Base-by-base conservation (phyloP, 1,139 yeast species). In the Hansenula lynferdii region DNA sequence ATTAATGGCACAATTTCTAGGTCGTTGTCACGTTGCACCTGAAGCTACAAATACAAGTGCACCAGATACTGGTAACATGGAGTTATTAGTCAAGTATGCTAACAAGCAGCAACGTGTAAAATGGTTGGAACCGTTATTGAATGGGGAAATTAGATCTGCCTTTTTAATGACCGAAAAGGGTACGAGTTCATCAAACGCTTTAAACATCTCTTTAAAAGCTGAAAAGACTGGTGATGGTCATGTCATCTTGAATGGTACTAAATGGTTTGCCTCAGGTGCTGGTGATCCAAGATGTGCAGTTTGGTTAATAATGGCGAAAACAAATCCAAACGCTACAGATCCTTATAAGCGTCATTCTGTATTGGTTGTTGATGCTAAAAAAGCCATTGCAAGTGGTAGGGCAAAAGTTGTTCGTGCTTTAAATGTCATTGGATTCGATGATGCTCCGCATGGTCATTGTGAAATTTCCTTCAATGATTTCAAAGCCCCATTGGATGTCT, bases 21-120 rank as follows among this genome's bases (percentile, higher is more conserved):
- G 87, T 18, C 65, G 77, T 40, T 67, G 78, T 2, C 62, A 64
- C 40, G 56, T 69, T 37, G 85, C 77, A 1, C 80, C 85, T 3
- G 84, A 77, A 53, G 82, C 77, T 21, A 77, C 82, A 46, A 80
- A 80, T 56, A 75, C 80, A 21, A 62, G 60, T 39, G 86, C 86
- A 8, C 87, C 87, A 14, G 87, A 80, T 51, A 80, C 86, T n/a
- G 87, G 87, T 8, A 80, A 81, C 53, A 80, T 80, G 84, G 87
- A 80, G 56, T 66, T 81, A 18, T 58, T 81, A 46, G 83, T 83
- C 27, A 70, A 72, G 47, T 80, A 75, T 55, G 86, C 82, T 25
- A 70, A 63, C 36, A 61, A 58, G 2, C 62, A 58, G 41, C 87
- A 81, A 49, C 75, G 75, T 58, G 53, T 66, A 37, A 58, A 61